phyloP scores from a whole-genome alignment of 2,329 filamentous ascomycete species.

The Diaporthe humulicola region DNA sequence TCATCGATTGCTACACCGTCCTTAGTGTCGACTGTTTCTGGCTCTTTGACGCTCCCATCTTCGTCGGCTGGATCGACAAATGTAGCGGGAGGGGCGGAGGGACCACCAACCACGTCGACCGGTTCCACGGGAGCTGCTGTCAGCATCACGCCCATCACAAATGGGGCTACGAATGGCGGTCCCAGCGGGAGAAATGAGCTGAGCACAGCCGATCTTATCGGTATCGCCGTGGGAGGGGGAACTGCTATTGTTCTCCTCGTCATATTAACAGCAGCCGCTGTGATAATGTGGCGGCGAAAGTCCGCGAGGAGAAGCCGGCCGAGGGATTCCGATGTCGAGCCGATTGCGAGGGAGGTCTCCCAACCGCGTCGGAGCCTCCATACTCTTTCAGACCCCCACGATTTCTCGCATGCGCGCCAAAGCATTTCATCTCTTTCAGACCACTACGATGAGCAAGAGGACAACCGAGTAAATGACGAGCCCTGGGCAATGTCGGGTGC shows the following conservation, averaged over 20 bases:
- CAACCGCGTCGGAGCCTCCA: not conserved
- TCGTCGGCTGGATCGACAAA: slow-evolving; percentile 26
- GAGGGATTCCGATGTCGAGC: not conserved
- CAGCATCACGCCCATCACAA: not conserved
- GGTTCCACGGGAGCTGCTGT: not conserved
- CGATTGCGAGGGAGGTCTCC: not conserved
- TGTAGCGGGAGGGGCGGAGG: slow-evolving; percentile 7
- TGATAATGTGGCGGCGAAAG: slow-evolving; percentile 2
- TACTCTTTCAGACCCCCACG: not conserved
- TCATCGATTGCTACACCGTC: not conserved
- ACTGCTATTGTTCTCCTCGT: slow-evolving; percentile 5
- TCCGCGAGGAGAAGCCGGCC: not conserved
- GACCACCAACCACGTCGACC: not conserved
- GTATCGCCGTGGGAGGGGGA: slow-evolving; percentile 9
- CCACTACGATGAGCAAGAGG: not conserved
- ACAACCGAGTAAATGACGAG: not conserved
- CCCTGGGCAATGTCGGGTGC: slow-evolving; percentile 14
- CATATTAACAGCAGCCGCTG: not conserved
- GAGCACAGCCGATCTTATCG: slow-evolving; percentile 6
- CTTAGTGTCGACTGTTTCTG: not conserved
- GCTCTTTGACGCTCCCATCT: not conserved
- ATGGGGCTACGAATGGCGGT: not conserved
- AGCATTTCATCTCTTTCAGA: not conserved
- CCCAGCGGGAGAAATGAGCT: not conserved
- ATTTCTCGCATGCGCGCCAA: not conserved